Base-by-base conservation (phyloP, 2,329 filamentous ascomycete genomes). In the Colletotrichum eleusines region DNA sequence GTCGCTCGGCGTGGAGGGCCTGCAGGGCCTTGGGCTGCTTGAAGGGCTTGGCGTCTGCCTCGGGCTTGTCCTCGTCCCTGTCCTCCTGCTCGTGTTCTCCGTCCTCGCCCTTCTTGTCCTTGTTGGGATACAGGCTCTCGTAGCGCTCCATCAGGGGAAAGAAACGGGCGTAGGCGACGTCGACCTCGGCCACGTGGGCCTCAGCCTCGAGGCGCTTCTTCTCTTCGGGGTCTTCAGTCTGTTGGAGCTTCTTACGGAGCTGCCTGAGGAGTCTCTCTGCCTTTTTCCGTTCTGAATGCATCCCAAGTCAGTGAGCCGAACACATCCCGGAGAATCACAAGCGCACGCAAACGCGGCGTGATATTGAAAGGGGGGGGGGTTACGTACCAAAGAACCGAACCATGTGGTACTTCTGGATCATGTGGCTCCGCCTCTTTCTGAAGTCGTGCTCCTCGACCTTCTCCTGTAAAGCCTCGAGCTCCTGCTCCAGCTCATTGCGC, bases 351-450 rank as follows among this genome's bases (percentile, higher is more conserved):
- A 14, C 12, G 31, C 46, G 5, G 35, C 16, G 50, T 31, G 23
- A 16, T 12, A 20, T 2, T 0, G 57, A n/a, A 3, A 3, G 2
- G 53, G 46, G 8, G 18, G 57, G 11, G 4, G 5, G 2, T 11
- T 6, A 76, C 86, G 62, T 84, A 92, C 93, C 93, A 80, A 95
- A 95, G 78, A 96, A 96, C 35, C 93, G 86, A 61, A 95, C 89
- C 88, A 94, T 95, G 79, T 95, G 93, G 76, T 94, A 96, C 79
- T 91, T 92, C 61, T 85, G 85, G 73, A 95, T 94, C 88, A 95
- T 93, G 70, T 89, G 86, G 75, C 86, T 86, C 74, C 89, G 86
- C 77, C 85, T 86, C 81, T 89, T 90, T 75, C 90, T 89, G 69
- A 86, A 85, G 70, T 88, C 83, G 58, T 87, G 85, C 73, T 88